phyloP scores from a whole-genome alignment of 495 filamentous ascomycete species.

The Podospora bellae-mahoneyi region DNA sequence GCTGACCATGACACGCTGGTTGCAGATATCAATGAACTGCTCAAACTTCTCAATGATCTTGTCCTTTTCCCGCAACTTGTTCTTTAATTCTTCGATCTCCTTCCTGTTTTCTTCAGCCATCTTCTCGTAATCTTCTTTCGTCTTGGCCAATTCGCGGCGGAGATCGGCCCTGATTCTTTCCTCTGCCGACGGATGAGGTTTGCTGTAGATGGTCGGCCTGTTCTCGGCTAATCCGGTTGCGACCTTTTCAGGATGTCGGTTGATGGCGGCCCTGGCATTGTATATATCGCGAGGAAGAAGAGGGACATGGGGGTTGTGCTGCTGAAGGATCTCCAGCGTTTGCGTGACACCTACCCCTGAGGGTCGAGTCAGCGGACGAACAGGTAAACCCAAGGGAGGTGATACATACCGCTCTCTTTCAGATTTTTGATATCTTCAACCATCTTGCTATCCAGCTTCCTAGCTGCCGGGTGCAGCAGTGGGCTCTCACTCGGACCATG shows the following conservation, averaged over 20 bases:
- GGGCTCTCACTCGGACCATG: slow-evolving; percentile 56
- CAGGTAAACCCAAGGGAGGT: neutral
- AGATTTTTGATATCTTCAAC: slow-evolving; percentile 54
- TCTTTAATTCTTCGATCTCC: slow-evolving; percentile 49
- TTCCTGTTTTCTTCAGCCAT: slow-evolving; percentile 44
- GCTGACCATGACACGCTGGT: slow-evolving; percentile 54
- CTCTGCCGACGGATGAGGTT: slow-evolving; percentile 53
- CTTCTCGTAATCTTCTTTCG: slow-evolving; percentile 48
- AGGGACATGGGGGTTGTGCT: slow-evolving; percentile 52
- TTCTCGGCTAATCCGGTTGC: slow-evolving; percentile 48
- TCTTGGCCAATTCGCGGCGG: slow-evolving; percentile 48
- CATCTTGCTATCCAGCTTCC: slow-evolving; percentile 57
- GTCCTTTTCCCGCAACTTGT: slow-evolving; percentile 49
- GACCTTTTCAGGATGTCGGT: slow-evolving; percentile 55
- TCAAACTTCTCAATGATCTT: slow-evolving; percentile 55
- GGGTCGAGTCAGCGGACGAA: neutral
- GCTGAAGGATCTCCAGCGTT: slow-evolving; percentile 54
- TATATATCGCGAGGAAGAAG: slow-evolving; percentile 56
- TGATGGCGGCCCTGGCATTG: slow-evolving; percentile 56
- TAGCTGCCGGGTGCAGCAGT: slow-evolving; percentile 52
- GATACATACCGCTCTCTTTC: slow-evolving; percentile 51
- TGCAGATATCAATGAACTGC: slow-evolving; percentile 60
- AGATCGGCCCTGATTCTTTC: slow-evolving; percentile 55
- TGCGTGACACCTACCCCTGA: slow-evolving; percentile 53
- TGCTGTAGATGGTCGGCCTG: slow-evolving; percentile 55